Base-by-base conservation (phyloP, 768 basidiomycete species). In the Boletus eberwhitei region DNA sequence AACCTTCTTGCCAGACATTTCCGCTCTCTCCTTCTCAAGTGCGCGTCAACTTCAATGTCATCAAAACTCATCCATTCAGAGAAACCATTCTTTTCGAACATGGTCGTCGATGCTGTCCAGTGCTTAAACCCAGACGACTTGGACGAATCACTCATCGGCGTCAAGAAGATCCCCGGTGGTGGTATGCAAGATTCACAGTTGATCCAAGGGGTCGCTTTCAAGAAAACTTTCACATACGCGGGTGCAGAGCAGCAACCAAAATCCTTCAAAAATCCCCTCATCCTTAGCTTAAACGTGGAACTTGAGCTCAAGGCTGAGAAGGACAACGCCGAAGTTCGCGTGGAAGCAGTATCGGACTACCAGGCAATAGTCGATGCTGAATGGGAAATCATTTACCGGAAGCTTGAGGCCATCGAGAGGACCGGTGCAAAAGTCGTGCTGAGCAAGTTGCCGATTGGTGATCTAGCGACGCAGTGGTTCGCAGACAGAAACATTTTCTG, bases 171-270 rank as follows among this genome's bases (percentile, higher is more conserved):
- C 45, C 85, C 97, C 22, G 97, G 97, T 48, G 97, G 97, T 43
- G 97, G 91, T 55, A 90, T 97, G 87, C 93, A 98, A 73, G 97
- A 98, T 71, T 96, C 94, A 3, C 79, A 88, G 14, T 79, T 98
- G 41, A 79, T 99, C 67, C 75, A 77, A 53, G 96, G 97, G 37
- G 97, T 99, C 45, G 86, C 97, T 0, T 99, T 98, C 86, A 98
- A 98, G 73, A 99, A 99, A 77, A 99, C 97, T 0, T 99, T 99
- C 74, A 95, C 94, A 2, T 99, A 99, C 62, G 97, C 97, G 21
- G 97, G 97, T 44, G 97, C 97, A 19, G 97, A 99, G 69, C 97
- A 99, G 73, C 96, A 98, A 69, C 97, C 96, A 40, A 98, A 98
- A 75, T 79, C 82, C 34, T 97, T 98, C 80, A 75, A 75, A 58